Conservation (phyloP, 208 protist genomes). For the Leptomonas seymouri region DNA sequence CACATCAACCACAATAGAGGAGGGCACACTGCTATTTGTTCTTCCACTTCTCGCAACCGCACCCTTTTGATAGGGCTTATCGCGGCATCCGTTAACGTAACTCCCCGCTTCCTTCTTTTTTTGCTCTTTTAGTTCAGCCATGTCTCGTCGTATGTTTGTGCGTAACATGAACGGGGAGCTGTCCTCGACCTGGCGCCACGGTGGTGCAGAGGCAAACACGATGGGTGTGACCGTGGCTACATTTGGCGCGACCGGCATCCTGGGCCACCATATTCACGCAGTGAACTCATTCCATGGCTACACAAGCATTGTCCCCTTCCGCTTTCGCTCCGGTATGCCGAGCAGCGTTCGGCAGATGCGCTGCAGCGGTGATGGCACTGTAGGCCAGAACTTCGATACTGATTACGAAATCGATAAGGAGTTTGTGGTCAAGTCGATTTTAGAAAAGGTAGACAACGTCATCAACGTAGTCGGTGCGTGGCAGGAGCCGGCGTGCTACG, state of each 20-base stretch:
- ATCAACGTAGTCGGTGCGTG: slow-evolving; percentile 84
- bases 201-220: slow-evolving; percentile 73
- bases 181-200: slow-evolving; percentile 80
- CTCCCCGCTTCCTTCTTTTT: not conserved
- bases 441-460: slow-evolving; percentile 86
- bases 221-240: slow-evolving; percentile 88
- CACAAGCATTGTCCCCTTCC: slow-evolving; percentile 87
- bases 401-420: slow-evolving; percentile 93
- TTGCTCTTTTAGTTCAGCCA: slow-evolving; percentile 18
- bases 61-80: too few relatives aligned
- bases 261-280: slow-evolving; percentile 77
- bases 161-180: slow-evolving; percentile 90
- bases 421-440: slow-evolving; percentile 90
- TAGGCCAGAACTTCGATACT: slow-evolving; percentile 89
- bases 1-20: too few relatives aligned
- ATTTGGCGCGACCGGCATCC: slow-evolving; percentile 86
- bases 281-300: slow-evolving; percentile 83
- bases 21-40: too few relatives aligned
- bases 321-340: slow-evolving; percentile 80
- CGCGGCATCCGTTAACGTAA: not conserved
- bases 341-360: slow-evolving; percentile 79
- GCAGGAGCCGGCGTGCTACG: slow-evolving; percentile 88
- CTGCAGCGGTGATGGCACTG: slow-evolving; percentile 79
- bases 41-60: too few relatives aligned
- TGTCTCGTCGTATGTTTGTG: slow-evolving; percentile 88